phyloP scores from a whole-genome alignment of 164 flowering plant species.

The Kingdonia uniflora region DNA sequence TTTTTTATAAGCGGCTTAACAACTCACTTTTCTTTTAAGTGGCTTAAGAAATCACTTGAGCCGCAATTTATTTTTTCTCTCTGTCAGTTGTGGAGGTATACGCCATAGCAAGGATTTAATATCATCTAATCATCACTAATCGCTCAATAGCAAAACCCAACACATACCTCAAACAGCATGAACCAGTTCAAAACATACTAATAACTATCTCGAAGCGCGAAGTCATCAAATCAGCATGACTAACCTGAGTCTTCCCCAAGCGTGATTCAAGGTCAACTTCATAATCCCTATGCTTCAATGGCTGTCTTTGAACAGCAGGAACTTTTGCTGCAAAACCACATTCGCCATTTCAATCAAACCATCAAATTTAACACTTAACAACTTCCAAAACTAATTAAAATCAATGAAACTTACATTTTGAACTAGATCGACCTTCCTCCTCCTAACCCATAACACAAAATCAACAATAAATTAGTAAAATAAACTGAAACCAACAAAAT shows the following conservation, averaged over 20 bases:
- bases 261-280: constrained; percentile 95
- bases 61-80: too few species aligned
- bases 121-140: too few species aligned
- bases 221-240: neutral
- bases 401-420: constrained; percentile 35
- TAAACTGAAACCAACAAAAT: neutral
- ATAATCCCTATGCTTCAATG: constrained; percentile 94
- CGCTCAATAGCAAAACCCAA: too few species aligned
- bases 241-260: constrained; percentile 94
- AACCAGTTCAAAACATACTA: too few species aligned
- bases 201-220: too few species aligned
- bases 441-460: constrained; percentile 11
- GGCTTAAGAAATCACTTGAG: too few species aligned
- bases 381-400: neutral
- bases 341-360: too few species aligned
- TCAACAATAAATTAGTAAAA: neutral
- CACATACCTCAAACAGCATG: too few species aligned
- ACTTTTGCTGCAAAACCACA: constrained; percentile 50
- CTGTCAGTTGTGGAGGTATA: too few species aligned
- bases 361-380: neutral
- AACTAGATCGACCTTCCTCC: constrained; percentile 29
- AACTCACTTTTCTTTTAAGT: too few species aligned
- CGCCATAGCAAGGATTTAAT: too few species aligned
- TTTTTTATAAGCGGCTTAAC: too few species aligned
- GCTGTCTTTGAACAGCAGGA: constrained; percentile 89